Base-by-base conservation (phyloP, 2,329 filamentous ascomycete genomes). In the Biscogniauxia marginata region DNA sequence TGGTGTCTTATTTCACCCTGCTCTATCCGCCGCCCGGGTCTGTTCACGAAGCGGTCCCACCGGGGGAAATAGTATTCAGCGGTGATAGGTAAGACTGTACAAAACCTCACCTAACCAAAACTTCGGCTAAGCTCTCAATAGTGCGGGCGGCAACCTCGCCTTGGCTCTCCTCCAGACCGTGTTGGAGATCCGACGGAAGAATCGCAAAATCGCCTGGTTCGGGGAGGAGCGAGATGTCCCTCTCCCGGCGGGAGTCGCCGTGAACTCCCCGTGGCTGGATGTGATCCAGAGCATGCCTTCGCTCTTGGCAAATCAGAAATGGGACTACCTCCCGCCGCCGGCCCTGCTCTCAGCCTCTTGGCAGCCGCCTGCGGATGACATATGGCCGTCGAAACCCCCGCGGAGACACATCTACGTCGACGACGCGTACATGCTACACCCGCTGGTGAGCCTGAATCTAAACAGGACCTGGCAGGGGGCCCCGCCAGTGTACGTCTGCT, bases 181-280 rank as follows among this genome's bases (percentile, higher is more conserved):
- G 1, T 77, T 93, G 1, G 83, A 91, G 54, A 74, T 93, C 13
- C 71, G 73, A 43, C 74, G 79, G 52, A 71, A 75, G 60, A 66
- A 71, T 58, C 58, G 75, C 1, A 79, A 71, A 1, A 74, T 91
- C 22, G 59, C 66, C 3, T 92, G 88, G 81, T 79, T 89, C 65
- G 86, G 86, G 44, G 68, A 76, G 51, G 67, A 76, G 4, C 80
- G 86, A 21, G 69, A 77, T 0, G 72, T 91, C 0, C 87, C 86
- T 0, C 73, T 93, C 0, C 89, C 90, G 0, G 88, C 84, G 0
- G 89, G 84, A 44, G 72, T 85, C 0, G 80, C 85, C 3, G 73
- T 83, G 39, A 82, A 81, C 62, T 88, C 84, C 1, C 86, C 88
- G 2, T 93, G 89, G 89, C 68, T 86, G 6, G 90, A 95, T 70